phyloP scores from a whole-genome alignment of 202 grass and related monocot species.

The Zoysia matrella region DNA sequence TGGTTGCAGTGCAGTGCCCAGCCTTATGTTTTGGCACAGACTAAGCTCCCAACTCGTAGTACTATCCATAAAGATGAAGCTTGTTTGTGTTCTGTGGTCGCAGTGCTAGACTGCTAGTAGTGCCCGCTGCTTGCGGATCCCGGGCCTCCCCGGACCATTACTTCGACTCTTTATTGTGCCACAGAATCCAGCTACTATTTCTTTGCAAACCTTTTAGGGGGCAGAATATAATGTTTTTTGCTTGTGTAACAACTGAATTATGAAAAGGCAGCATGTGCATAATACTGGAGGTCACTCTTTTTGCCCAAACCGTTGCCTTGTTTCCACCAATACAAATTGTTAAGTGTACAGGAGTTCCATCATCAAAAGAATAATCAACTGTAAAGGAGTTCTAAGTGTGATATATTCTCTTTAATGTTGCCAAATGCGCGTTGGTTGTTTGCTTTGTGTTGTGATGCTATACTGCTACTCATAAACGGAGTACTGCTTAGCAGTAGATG shows the following conservation, averaged over 20 bases:
- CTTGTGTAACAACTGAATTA: background rate
- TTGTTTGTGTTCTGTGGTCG: constrained; percentile 39
- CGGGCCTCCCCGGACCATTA: constrained; percentile 40
- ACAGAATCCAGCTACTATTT: constrained; percentile 15
- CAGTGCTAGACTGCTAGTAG: constrained; percentile 1
- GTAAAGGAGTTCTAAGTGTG: background rate
- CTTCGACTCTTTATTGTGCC: constrained; percentile 40
- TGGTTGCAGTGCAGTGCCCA: constrained; percentile 43
- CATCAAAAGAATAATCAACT: background rate
- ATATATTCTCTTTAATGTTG: background rate
- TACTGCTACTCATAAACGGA: background rate
- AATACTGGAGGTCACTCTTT: background rate
- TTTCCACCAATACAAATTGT: constrained; percentile 1
- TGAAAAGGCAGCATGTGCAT: constrained; percentile 23
- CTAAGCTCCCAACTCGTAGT: constrained; percentile 22
- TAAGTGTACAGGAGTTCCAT: background rate
- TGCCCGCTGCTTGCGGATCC: constrained; percentile 44
- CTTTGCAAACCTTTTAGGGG: constrained; percentile 25
- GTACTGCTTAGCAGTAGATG: constrained; percentile 4
- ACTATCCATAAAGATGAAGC: constrained; percentile 40
- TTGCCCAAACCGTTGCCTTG: background rate
- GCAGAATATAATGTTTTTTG: constrained; percentile 27
- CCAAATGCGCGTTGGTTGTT: background rate
- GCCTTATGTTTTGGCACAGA: constrained; percentile 43
- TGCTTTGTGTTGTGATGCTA: background rate